These are phyloP conservation scores for Aphanomyces invadans DNA, from an alignment of 352 stramenopile species.

Conservation along the genomic window DNA sequence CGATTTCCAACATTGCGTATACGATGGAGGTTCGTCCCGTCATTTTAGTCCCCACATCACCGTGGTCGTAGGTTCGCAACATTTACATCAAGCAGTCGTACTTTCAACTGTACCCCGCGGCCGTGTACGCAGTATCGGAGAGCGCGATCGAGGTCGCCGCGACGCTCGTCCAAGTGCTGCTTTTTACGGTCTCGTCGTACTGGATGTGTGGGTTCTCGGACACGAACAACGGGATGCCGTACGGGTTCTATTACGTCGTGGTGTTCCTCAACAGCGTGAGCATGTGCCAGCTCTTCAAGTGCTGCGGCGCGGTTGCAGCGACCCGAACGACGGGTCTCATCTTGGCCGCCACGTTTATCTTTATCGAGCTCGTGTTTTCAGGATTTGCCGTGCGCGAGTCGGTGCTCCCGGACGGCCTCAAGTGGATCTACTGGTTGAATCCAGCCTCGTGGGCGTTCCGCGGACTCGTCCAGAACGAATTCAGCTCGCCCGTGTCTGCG, in stretches of 20 bases:
- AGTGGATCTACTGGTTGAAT: slow-evolving; percentile 26
- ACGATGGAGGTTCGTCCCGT: slow-evolving; percentile 9
- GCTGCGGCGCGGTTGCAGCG: not conserved
- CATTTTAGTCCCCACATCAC: not conserved
- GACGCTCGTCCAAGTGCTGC: slow-evolving; percentile 6
- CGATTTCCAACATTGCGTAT: slow-evolving; percentile 24
- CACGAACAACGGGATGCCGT: not conserved
- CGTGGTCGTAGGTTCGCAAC: slow-evolving; percentile 3
- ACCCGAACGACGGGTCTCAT: slow-evolving; percentile 7
- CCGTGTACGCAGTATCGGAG: slow-evolving; percentile 14
- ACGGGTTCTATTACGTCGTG: slow-evolving; percentile 13
- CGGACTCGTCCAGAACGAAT: slow-evolving; percentile 20
- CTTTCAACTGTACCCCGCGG: slow-evolving; percentile 15
- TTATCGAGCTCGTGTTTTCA: slow-evolving; percentile 20
- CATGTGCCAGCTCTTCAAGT: slow-evolving; percentile 22
- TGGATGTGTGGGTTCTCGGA: slow-evolving; percentile 23
- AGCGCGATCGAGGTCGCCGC: slow-evolving; percentile 1
- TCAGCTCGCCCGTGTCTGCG: not conserved
- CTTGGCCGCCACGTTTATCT: not conserved
- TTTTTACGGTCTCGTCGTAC: slow-evolving; percentile 21
- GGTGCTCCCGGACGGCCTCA: slow-evolving; percentile 1
- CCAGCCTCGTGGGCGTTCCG: slow-evolving; percentile 19
- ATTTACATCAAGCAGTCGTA: slow-evolving; percentile 23
- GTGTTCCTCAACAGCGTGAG: slow-evolving; percentile 17
- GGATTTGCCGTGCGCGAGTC: slow-evolving; percentile 16